These are phyloP conservation scores for Nitzschia sp. DNA, from an alignment of 108 stramenopile species.

Conservation along the genomic window DNA sequence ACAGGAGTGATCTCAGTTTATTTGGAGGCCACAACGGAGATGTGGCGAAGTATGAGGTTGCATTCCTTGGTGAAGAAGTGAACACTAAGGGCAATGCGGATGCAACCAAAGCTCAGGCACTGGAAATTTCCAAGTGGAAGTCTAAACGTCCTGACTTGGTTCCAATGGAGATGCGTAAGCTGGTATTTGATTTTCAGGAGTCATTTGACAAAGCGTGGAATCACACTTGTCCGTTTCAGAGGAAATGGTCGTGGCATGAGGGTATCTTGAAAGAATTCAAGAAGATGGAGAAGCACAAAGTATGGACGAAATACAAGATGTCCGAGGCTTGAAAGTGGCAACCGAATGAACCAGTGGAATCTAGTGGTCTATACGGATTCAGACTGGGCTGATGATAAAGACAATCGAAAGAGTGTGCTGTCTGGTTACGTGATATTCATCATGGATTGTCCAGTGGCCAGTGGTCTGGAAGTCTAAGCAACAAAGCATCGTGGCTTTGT, in stretches of 20 bases:
- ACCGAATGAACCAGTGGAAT: background rate
- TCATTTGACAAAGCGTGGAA: background rate
- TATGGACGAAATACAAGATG: constrained; percentile 14
- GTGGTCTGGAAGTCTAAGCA: background rate
- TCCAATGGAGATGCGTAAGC: background rate
- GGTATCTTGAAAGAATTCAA: constrained; percentile 10
- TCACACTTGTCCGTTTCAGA: background rate
- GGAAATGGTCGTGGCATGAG: background rate
- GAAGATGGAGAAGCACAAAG: constrained; percentile 4
- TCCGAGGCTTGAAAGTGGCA: background rate
- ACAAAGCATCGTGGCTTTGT: background rate
- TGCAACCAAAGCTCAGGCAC: background rate
- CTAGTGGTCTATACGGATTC: background rate
- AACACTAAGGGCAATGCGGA: background rate
- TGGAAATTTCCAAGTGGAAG: background rate
- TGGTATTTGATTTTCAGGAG: background rate
- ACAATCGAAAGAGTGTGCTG: background rate
- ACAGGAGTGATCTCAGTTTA: too few relatives aligned
- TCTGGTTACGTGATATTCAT: constrained; percentile 3
- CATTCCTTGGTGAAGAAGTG: background rate
- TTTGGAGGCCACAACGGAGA: too few relatives aligned
- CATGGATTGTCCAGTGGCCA: background rate
- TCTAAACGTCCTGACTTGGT: background rate
- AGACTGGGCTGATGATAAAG: constrained; percentile 3
- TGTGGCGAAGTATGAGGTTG: too few relatives aligned